These are phyloP conservation scores for Vairimorpha necatrix DNA, from an alignment of 371 early-diverging fungal genomes.

Conservation along the genomic window DNA sequence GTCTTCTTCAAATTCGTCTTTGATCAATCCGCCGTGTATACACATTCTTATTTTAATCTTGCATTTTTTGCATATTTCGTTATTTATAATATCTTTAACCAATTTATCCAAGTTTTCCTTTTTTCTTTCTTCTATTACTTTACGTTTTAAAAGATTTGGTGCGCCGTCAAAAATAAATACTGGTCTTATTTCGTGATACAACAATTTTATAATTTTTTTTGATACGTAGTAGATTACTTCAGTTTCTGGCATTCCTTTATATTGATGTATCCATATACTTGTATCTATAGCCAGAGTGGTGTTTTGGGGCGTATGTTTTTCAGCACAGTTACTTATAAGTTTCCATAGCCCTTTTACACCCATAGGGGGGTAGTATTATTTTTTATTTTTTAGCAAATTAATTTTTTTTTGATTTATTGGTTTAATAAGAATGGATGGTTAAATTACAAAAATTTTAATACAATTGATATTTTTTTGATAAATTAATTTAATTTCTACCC, in stretches of 20 bases:
- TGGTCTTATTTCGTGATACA: constrained; percentile 79
- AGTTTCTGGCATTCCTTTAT: constrained; percentile 11
- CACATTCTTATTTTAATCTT: constrained; percentile 18
- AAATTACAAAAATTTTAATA: no score
- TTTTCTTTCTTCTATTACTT: constrained; percentile 29
- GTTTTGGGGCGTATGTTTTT: constrained; percentile 60
- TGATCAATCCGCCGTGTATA: neutral
- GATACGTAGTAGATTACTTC: constrained; percentile 27
- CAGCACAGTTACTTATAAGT: constrained; percentile 73
- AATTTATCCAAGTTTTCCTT: neutral
- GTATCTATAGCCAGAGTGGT: constrained; percentile 53
- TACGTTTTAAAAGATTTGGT: constrained; percentile 66
- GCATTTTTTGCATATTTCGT: constrained; percentile 16
- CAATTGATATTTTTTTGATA: no score
- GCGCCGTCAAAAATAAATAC: constrained; percentile 89
- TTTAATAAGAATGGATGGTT: no score
- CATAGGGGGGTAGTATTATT: no score
- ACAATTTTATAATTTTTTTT: constrained; percentile 76
- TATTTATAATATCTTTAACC: constrained; percentile 6
- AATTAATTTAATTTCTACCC: no score
- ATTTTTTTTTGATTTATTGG: no score
- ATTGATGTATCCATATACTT: constrained; percentile 48
- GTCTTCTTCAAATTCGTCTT: neutral
- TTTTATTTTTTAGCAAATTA: no score
- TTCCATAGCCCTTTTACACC: constrained; percentile 89